Conservation (phyloP, 768 basidiomycete species). For the Hericium erinaceus region DNA sequence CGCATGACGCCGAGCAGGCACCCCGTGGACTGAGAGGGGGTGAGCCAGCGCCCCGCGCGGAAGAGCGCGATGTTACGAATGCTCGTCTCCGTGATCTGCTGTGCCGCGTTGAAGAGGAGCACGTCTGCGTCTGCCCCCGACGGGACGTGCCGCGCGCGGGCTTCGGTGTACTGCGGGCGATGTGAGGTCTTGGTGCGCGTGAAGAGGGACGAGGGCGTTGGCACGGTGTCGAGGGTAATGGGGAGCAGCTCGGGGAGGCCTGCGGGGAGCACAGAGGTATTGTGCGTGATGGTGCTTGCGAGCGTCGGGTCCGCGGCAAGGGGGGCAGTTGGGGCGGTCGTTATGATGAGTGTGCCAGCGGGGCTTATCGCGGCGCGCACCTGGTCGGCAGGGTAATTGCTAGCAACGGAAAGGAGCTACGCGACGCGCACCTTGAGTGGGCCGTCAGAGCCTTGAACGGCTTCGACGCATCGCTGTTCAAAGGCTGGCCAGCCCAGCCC, state of each 20-base stretch:
- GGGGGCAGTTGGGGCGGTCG: slow-evolving; percentile 13
- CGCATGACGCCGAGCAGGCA: slow-evolving; percentile 69
- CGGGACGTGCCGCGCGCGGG: slow-evolving; percentile 39
- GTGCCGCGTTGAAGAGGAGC: slow-evolving; percentile 46
- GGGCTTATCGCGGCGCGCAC: slow-evolving; percentile 35
- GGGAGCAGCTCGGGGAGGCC: slow-evolving; percentile 27
- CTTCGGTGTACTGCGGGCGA: slow-evolving; percentile 48
- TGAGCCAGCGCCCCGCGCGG: slow-evolving; percentile 50
- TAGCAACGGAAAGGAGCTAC: too few relatives aligned
- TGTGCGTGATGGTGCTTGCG: slow-evolving; percentile 25
- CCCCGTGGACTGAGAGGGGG: slow-evolving; percentile 50
- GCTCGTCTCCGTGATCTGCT: slow-evolving; percentile 52
- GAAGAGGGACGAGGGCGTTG: slow-evolving; percentile 47
- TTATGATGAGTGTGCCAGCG: neutral
- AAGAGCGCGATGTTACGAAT: slow-evolving; percentile 67
- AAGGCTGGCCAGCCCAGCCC: slow-evolving; percentile 32
- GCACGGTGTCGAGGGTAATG: slow-evolving; percentile 45
- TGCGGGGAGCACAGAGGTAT: slow-evolving; percentile 16
- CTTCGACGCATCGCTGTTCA: slow-evolving; percentile 38
- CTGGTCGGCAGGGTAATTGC: slow-evolving; percentile 22
- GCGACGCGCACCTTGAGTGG: slow-evolving; percentile 9
- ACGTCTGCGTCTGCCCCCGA: slow-evolving; percentile 36
- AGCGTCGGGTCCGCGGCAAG: slow-evolving; percentile 16
- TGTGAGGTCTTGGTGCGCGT: slow-evolving; percentile 66
- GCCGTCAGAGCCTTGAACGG: slow-evolving; percentile 1